Percentiles rank a stretch among this genome's conserved stretches.
Evolutionary conservation across 179 eudicot genomes (phyloP).

Genomic region (Heliamphora pulchella): DNA sequence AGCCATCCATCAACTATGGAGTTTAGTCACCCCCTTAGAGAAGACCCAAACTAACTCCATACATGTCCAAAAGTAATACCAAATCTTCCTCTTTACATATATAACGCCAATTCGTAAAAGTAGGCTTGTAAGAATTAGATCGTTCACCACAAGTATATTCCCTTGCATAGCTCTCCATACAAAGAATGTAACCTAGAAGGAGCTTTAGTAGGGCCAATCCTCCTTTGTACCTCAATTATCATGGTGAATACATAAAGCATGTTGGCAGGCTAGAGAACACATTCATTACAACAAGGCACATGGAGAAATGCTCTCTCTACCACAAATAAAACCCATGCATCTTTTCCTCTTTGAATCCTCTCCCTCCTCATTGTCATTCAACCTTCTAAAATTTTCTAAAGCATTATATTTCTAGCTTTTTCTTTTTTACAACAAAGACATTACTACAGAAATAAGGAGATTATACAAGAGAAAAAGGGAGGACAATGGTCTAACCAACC

Average conservation of each 20-base stretch:
- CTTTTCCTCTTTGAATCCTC: not conserved
- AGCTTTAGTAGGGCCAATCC: not conserved
- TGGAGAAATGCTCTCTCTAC: not conserved
- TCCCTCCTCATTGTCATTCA: not conserved
- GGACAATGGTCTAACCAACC: too few species aligned
- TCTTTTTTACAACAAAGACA: not conserved
- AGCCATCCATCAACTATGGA: conserved; percentile 3
- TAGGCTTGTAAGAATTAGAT: not conserved
- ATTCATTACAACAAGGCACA: not conserved
- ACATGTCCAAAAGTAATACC: not conserved
- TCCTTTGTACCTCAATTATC: not conserved
- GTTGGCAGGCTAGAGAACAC: not conserved
- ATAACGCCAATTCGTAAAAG: not conserved
- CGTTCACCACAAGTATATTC: not conserved
- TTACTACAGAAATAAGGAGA: too few species aligned
- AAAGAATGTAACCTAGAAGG: not conserved
- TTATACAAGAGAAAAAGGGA: too few species aligned
- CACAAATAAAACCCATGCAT: not conserved
- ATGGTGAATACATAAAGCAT: not conserved
- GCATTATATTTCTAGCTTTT: not conserved
- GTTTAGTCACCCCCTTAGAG: not conserved
- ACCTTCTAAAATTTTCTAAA: not conserved
- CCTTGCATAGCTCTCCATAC: not conserved
- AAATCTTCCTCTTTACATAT: not conserved
- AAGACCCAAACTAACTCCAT: not conserved